Conservation (phyloP, 352 stramenopile species). For the Pythium myriotylum region DNA sequence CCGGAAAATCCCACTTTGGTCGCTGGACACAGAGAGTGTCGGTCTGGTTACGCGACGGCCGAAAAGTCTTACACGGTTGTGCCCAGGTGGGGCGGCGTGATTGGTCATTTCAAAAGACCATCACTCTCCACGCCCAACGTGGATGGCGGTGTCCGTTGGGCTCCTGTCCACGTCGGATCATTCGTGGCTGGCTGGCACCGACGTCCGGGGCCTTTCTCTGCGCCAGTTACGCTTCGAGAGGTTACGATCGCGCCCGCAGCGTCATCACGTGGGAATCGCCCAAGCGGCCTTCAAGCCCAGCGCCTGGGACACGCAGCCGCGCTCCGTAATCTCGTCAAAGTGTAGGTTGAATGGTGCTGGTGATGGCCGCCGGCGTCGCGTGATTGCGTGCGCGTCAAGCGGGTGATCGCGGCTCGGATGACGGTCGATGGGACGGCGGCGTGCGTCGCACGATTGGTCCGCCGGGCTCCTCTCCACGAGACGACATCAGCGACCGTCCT, state of each 20-base stretch:
- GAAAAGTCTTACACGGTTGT: conserved; percentile 2
- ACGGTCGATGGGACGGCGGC: too few relatives aligned
- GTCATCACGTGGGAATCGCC: conserved; percentile 4
- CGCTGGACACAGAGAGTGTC: conserved; percentile 7
- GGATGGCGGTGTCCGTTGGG: conserved; percentile 21
- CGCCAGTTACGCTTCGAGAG: conserved; percentile 4
- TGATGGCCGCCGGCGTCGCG: background rate
- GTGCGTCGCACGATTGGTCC: too few relatives aligned
- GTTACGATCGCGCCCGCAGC: conserved; percentile 3
- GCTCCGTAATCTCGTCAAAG: background rate
- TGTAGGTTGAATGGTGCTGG: background rate
- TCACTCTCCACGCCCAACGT: conserved; percentile 20
- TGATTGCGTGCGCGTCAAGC: conserved; percentile 3
- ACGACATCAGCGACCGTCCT: too few relatives aligned
- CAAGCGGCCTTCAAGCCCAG: conserved; percentile 10
- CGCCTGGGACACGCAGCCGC: conserved; percentile 11
- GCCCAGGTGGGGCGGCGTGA: conserved; percentile 7
- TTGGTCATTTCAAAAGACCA: conserved; percentile 13
- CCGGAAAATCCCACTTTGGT: conserved; percentile 1
- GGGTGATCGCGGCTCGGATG: background rate
- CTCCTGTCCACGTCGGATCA: conserved; percentile 9
- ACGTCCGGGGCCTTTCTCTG: conserved; percentile 7
- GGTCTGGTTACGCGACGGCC: background rate
- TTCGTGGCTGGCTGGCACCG: conserved; percentile 5
- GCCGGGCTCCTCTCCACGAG: too few relatives aligned